Percentiles rank a stretch among this genome's conserved stretches.
Evolutionary conservation across 495 filamentous ascomycete genomes (phyloP).

Genomic region (Hypoxylon crocopeplum): DNA sequence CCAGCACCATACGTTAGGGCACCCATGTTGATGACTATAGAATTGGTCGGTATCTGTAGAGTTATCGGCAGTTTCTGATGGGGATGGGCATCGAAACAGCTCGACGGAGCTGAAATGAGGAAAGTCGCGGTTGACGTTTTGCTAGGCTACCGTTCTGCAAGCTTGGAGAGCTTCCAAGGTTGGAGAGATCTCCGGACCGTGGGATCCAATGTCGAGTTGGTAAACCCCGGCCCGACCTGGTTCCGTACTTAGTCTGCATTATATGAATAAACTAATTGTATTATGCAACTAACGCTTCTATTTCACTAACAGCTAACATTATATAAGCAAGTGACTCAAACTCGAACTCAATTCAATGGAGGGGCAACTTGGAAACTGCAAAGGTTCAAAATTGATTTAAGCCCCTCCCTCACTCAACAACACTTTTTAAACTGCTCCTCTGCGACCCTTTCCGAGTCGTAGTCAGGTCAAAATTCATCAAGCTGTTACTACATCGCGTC

Average conservation of each 20-base stretch:
- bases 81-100: slow-evolving; percentile 27
- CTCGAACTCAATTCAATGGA: slow-evolving; percentile 17
- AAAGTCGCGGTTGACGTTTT: slow-evolving; percentile 37
- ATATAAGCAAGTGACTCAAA: slow-evolving; percentile 25
- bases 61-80: slow-evolving; percentile 11
- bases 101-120: slow-evolving; percentile 25
- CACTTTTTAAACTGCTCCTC: slow-evolving; percentile 1
- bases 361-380: slow-evolving; percentile 26
- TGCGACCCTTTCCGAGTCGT: slow-evolving; percentile 19
- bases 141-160: slow-evolving; percentile 34
- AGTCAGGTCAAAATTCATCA: slow-evolving; percentile 39
- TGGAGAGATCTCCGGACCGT: slow-evolving; percentile 2
- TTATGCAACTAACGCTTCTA: too few species aligned
- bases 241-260: neutral
- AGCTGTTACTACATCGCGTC: slow-evolving; percentile 56
- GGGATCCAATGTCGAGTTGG: neutral
- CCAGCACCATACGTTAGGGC: slow-evolving; percentile 68
- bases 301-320: slow-evolving; percentile 2
- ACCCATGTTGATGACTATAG: slow-evolving; percentile 55
- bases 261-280: too few species aligned
- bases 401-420: neutral
- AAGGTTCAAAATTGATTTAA: neutral
- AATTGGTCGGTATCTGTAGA: slow-evolving; percentile 9
- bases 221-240: slow-evolving; percentile 16
- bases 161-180: slow-evolving; percentile 33